Percentiles rank a stretch among this genome's conserved stretches.
Evolutionary conservation across 345 rosid species (phyloP).

Genomic region (Gossypium arboreum): DNA sequence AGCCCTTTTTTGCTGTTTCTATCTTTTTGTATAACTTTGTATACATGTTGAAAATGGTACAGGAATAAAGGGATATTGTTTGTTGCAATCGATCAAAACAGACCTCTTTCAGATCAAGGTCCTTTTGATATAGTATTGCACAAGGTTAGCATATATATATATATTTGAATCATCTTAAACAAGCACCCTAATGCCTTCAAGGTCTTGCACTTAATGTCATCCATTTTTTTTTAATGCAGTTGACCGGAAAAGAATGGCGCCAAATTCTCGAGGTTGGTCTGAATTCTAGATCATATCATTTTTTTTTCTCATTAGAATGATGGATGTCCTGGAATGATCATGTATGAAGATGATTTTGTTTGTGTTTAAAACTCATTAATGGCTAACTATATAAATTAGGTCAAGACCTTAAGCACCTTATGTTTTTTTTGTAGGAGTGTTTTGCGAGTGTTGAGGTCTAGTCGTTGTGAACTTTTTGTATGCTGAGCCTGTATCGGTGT

Average conservation of each 20-base stretch:
- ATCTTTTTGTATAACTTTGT: not conserved
- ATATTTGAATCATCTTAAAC: too few species aligned
- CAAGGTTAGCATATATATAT: conserved; percentile 39
- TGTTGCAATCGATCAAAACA: conserved; percentile 68
- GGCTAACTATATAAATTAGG: conserved; percentile 39
- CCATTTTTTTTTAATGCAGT: not conserved
- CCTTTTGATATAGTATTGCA: conserved; percentile 79
- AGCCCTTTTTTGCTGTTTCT: not conserved
- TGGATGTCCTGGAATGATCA: conserved; percentile 3
- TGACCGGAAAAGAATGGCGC: conserved; percentile 1
- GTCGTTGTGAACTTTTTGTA: not conserved
- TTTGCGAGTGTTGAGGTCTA: not conserved
- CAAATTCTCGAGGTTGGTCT: conserved; percentile 2
- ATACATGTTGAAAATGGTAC: conserved; percentile 5
- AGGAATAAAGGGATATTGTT: conserved; percentile 59
- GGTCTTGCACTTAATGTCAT: not conserved
- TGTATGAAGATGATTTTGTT: conserved; percentile 4
- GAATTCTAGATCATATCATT: not conserved
- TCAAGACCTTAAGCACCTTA: conserved; percentile 31
- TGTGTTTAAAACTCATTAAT: conserved; percentile 32
- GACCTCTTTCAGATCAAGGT: conserved; percentile 74
- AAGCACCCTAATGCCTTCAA: not conserved
- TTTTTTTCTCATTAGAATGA: not conserved
- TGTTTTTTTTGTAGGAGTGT: not conserved
- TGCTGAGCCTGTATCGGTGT: not conserved